phyloP scores from a whole-genome alignment of 371 early-diverging fungal species.

The Syncephalastrum contaminatum region DNA sequence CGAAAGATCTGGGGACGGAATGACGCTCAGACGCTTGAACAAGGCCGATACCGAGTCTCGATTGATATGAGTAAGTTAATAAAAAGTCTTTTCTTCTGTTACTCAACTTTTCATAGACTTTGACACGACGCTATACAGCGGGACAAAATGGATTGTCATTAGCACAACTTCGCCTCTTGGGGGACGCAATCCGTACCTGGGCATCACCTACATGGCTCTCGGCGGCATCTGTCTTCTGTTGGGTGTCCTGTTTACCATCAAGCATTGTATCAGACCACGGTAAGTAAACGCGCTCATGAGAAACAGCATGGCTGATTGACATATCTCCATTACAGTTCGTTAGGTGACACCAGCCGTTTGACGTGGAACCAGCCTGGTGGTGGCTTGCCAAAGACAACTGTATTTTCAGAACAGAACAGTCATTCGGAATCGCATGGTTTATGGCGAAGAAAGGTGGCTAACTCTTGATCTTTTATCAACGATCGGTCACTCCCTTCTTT shows the following conservation, averaged over 20 bases:
- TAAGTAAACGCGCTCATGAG: constrained; percentile 21
- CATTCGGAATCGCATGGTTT: no score
- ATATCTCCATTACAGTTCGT: constrained; percentile 54
- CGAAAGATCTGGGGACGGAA: constrained; percentile 93
- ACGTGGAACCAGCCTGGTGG: constrained; percentile 89
- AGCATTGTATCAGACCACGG: constrained; percentile 89
- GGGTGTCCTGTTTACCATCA: constrained; percentile 80
- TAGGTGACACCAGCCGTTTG: constrained; percentile 91
- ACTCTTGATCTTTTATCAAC: no score
- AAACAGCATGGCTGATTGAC: constrained; percentile 3
- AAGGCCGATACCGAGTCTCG: constrained; percentile 64
- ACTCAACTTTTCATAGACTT: constrained; percentile 57
- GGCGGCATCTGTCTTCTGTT: constrained; percentile 83
- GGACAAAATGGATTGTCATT: constrained; percentile 90
- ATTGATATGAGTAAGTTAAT: constrained; percentile 64
- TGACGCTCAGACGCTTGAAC: constrained; percentile 49
- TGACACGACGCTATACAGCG: constrained; percentile 77
- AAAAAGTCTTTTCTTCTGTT: no score
- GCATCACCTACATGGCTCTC: constrained; percentile 88
- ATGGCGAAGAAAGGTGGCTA: no score
- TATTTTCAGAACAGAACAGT: background rate
- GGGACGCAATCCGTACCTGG: constrained; percentile 93
- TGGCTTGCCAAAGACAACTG: constrained; percentile 21
- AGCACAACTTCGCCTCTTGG: constrained; percentile 91
- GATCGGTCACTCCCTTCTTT: no score